Evolutionary conservation across 1,139 yeast species (phyloP).

Genomic region (Yamadazyma spencermartinsiae): DNA sequence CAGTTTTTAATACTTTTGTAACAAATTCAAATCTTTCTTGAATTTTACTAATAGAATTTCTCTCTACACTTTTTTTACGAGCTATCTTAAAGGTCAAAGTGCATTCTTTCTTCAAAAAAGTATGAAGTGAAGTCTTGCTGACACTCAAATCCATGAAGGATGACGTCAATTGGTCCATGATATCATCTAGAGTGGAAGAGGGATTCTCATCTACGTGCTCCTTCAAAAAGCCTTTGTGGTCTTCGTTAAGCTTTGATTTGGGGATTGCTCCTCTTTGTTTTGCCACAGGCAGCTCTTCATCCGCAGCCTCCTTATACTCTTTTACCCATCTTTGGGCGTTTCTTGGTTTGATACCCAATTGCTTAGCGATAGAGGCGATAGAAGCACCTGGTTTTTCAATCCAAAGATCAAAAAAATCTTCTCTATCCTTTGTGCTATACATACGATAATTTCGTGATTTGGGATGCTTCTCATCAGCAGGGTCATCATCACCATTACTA

Average conservation of each 20-base stretch:
- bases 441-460: slow-evolving; percentile 6
- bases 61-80: slow-evolving; percentile 7
- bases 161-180: slow-evolving; percentile 4
- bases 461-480: slow-evolving; percentile 5
- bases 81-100: slow-evolving; percentile 8
- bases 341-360: slow-evolving; percentile 9
- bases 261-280: slow-evolving; percentile 7
- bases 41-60: slow-evolving; percentile 7
- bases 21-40: slow-evolving; percentile 10
- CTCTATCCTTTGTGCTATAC: slow-evolving; percentile 9
- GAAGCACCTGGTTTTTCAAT: slow-evolving; percentile 11
- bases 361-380: slow-evolving; percentile 10
- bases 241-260: slow-evolving; percentile 10
- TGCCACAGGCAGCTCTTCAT: slow-evolving; percentile 11
- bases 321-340: slow-evolving; percentile 15
- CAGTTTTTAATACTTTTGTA: slow-evolving; percentile 7
- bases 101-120: slow-evolving; percentile 10
- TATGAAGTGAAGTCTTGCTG: slow-evolving; percentile 7
- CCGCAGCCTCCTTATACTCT: slow-evolving; percentile 11
- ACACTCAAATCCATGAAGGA: slow-evolving; percentile 9
- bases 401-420: slow-evolving; percentile 11
- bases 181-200: slow-evolving; percentile 11
- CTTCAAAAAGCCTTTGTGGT: slow-evolving; percentile 13
- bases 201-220: slow-evolving; percentile 9
- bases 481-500: slow-evolving; percentile 13